Evolutionary conservation across 2,329 filamentous ascomycete species (phyloP).

Genomic region (Stagonosporopsis tanaceti): DNA sequence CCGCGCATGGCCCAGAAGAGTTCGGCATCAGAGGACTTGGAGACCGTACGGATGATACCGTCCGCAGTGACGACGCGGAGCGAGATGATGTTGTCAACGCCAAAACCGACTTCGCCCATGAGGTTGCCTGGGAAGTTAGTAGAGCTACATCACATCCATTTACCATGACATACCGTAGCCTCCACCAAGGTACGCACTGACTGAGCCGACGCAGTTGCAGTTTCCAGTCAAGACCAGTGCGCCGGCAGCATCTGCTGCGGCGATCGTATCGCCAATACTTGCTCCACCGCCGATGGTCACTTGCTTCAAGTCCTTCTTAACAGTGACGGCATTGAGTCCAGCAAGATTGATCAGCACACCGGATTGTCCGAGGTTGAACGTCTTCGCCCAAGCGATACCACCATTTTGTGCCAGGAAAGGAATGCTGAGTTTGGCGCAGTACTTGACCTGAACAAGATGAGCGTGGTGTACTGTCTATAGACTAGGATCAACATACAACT

Average conservation of each 20-base stretch:
- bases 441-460: slow-evolving; percentile 31
- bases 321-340: slow-evolving; percentile 33
- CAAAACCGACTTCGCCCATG: slow-evolving; percentile 62
- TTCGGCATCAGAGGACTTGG: slow-evolving; percentile 30
- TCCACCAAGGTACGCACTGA: slow-evolving; percentile 54
- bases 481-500: slow-evolving; percentile 22
- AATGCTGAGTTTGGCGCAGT: slow-evolving; percentile 27
- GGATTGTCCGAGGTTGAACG: slow-evolving; percentile 31
- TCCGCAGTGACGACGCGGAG: slow-evolving; percentile 36
- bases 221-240: slow-evolving; percentile 40
- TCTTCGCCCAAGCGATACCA: slow-evolving; percentile 37
- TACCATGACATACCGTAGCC: slow-evolving; percentile 55
- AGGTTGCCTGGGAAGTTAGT: slow-evolving; percentile 53
- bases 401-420: slow-evolving; percentile 41
- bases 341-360: slow-evolving; percentile 44
- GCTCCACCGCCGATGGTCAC: slow-evolving; percentile 45
- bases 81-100: slow-evolving; percentile 58
- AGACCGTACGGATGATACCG: slow-evolving; percentile 43
- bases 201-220: slow-evolving; percentile 43
- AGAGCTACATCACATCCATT: background rate
- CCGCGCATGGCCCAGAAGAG: slow-evolving; percentile 52
- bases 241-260: slow-evolving; percentile 49
- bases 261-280: slow-evolving; percentile 47
- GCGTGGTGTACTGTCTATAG: background rate
- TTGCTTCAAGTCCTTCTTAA: slow-evolving; percentile 34